Evolutionary conservation across 2,329 filamentous ascomycete genomes (phyloP).

Genomic region (Helotiales sp.): DNA sequence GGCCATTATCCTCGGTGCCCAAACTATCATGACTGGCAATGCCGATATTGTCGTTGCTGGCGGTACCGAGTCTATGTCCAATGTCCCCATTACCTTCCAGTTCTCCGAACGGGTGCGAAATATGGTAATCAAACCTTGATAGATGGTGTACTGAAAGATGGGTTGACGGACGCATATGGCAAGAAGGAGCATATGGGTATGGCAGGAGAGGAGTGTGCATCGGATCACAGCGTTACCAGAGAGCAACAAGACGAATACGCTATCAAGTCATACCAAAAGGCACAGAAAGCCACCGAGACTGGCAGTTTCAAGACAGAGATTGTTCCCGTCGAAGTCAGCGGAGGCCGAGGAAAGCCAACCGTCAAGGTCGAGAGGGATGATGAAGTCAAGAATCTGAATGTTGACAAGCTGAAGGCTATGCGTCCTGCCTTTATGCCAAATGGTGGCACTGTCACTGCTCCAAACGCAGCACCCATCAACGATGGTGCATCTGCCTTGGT

Average conservation of each 20-base stretch:
- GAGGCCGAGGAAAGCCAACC: conserved; percentile 87
- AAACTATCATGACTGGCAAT: conserved; percentile 97
- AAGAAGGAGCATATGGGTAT: conserved; percentile 98
- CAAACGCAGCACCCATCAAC: conserved; percentile 95
- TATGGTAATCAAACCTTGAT: conserved; percentile 90
- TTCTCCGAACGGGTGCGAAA: conserved; percentile 84
- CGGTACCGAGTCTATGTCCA: conserved; percentile 98
- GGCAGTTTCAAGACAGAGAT: conserved; percentile 88
- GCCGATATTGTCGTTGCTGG: conserved; percentile 92
- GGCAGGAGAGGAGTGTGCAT: conserved; percentile 87
- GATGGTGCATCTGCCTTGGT: conserved; percentile 93
- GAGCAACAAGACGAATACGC: conserved; percentile 95
- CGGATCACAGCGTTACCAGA: conserved; percentile 79
- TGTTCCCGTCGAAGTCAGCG: conserved; percentile 83
- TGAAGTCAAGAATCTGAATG: conserved; percentile 92
- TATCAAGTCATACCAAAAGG: conserved; percentile 93
- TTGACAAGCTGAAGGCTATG: conserved; percentile 82
- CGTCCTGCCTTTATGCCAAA: conserved; percentile 82
- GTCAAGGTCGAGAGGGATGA: conserved; percentile 85
- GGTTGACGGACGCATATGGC: conserved; percentile 87
- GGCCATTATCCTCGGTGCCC: conserved; percentile 90
- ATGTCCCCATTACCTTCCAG: conserved; percentile 95
- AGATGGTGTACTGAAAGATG: conserved; percentile 93
- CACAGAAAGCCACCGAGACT: conserved; percentile 80
- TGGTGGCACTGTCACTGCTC: conserved; percentile 88